Evolutionary conservation across 2,329 filamentous ascomycete genomes (phyloP).

Genomic region (Apiospora kogelbergensis): DNA sequence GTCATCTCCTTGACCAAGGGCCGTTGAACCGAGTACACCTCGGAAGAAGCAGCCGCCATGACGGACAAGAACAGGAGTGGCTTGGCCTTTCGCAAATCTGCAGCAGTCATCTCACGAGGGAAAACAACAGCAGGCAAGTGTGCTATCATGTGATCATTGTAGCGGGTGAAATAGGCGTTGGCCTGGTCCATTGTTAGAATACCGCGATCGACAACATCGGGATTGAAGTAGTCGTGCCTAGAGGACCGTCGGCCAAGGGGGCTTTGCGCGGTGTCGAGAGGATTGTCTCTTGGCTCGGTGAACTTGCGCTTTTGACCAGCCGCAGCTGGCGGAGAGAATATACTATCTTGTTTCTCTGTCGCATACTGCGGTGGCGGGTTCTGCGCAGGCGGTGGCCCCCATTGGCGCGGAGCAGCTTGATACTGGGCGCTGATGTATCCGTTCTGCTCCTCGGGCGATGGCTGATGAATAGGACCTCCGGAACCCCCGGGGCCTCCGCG

Average conservation of each 20-base stretch:
- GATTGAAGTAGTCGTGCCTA: slow-evolving; percentile 18
- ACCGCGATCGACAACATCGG: slow-evolving; percentile 59
- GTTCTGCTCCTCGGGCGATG: slow-evolving; percentile 21
- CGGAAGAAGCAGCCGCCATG: slow-evolving; percentile 64
- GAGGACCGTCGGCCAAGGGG: slow-evolving; percentile 19
- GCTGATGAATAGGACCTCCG: slow-evolving; percentile 9
- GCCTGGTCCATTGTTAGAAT: slow-evolving; percentile 58
- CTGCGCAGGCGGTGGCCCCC: neutral
- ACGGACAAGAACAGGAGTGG: slow-evolving; percentile 71
- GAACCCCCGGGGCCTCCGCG: slow-evolving; percentile 27
- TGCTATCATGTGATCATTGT: slow-evolving; percentile 57
- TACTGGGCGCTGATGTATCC: neutral
- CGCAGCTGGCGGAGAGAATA: slow-evolving; percentile 20
- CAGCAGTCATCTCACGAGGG: slow-evolving; percentile 49
- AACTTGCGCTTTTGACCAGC: slow-evolving; percentile 43
- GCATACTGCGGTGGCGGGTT: slow-evolving; percentile 7
- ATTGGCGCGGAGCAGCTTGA: neutral
- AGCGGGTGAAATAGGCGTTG: slow-evolving; percentile 54
- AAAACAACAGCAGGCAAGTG: slow-evolving; percentile 66
- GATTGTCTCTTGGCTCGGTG: slow-evolving; percentile 21
- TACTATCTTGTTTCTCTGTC: neutral
- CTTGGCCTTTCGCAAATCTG: slow-evolving; percentile 56
- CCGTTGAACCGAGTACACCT: slow-evolving; percentile 56
- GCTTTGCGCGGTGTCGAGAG: slow-evolving; percentile 18
- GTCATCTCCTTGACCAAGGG: slow-evolving; percentile 68